Conservation (phyloP, 441 rosid species). For the Erodium trifolium region DNA sequence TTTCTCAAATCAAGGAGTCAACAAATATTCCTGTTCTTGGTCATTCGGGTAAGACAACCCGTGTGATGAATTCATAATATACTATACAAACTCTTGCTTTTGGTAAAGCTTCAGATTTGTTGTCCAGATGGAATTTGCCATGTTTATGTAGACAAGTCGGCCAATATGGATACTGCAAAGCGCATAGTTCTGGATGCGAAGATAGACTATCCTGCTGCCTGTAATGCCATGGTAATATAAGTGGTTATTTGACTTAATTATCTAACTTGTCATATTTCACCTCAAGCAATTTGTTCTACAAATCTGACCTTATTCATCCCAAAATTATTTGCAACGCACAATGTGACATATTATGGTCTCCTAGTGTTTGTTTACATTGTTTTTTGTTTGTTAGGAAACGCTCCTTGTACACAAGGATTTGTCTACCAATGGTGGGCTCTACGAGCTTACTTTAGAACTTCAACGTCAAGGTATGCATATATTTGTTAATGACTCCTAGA, state of each 20-base stretch:
- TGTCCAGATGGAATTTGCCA: slow-evolving; percentile 91
- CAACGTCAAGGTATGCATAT: slow-evolving; percentile 30
- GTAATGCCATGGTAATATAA: slow-evolving; percentile 81
- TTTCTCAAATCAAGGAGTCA: slow-evolving; percentile 77
- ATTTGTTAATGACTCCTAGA: slow-evolving; percentile 3
- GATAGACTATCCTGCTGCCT: slow-evolving; percentile 93
- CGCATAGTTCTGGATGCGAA: slow-evolving; percentile 78
- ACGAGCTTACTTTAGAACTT: slow-evolving; percentile 25
- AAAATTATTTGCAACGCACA: background rate
- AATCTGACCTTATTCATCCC: background rate
- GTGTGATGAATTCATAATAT: background rate
- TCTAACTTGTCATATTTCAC: background rate
- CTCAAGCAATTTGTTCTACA: background rate
- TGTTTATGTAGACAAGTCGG: slow-evolving; percentile 82
- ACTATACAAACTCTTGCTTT: background rate
- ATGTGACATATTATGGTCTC: background rate
- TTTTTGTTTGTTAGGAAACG: slow-evolving; percentile 29
- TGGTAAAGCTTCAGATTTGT: background rate
- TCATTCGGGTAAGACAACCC: slow-evolving; percentile 63
- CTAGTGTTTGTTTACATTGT: slow-evolving; percentile 10
- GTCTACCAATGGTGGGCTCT: slow-evolving; percentile 21
- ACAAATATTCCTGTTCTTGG: slow-evolving; percentile 97
- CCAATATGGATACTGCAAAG: slow-evolving; percentile 73
- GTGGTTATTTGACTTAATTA: background rate
- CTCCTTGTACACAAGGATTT: slow-evolving; percentile 40